These are phyloP conservation scores for Esteya vermicola DNA, from an alignment of 2,329 filamentous ascomycete genomes.

Conservation along the genomic window DNA sequence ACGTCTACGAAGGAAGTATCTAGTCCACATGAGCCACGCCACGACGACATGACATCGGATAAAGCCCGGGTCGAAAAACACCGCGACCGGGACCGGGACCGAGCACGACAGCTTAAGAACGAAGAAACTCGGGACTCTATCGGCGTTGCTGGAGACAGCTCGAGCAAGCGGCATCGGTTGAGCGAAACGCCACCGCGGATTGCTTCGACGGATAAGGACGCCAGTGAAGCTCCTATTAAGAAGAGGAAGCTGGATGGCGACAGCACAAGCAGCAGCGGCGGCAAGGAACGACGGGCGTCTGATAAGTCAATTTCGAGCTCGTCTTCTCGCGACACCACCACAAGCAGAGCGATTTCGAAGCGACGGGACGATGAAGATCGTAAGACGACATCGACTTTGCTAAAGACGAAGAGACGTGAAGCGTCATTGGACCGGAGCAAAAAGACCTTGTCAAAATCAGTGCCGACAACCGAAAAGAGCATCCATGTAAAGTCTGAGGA, in stretches of 20 bases:
- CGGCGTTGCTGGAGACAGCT: no score
- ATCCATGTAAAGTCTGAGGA: slow-evolving; percentile 47
- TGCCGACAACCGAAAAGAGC: slow-evolving; percentile 28
- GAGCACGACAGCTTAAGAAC: slow-evolving; percentile 45
- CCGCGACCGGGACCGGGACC: slow-evolving; percentile 45
- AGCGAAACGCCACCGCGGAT: slow-evolving; percentile 44
- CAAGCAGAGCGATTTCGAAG: slow-evolving; percentile 21
- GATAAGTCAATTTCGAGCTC: slow-evolving; percentile 20
- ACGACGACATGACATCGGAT: slow-evolving; percentile 31
- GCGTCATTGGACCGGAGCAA: slow-evolving; percentile 21
- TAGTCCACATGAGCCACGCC: slow-evolving; percentile 34
- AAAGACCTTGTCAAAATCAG: slow-evolving; percentile 24
- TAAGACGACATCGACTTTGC: slow-evolving; percentile 14
- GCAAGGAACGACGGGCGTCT: slow-evolving; percentile 29
- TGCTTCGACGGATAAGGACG: slow-evolving; percentile 38
- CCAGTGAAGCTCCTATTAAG: slow-evolving; percentile 36
- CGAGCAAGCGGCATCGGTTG: slow-evolving; percentile 45
- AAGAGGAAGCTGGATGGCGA: slow-evolving; percentile 43
- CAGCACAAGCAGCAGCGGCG: slow-evolving; percentile 1
- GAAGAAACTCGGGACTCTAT: slow-evolving; percentile 43
- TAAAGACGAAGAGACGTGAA: slow-evolving; percentile 23
- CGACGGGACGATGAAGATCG: slow-evolving; percentile 29
- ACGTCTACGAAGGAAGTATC: slow-evolving; percentile 35
- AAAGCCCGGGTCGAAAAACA: slow-evolving; percentile 40
- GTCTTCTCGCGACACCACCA: slow-evolving; percentile 7